Conservation (phyloP, 495 filamentous ascomycete genomes). For the Oidiodendron maius region DNA sequence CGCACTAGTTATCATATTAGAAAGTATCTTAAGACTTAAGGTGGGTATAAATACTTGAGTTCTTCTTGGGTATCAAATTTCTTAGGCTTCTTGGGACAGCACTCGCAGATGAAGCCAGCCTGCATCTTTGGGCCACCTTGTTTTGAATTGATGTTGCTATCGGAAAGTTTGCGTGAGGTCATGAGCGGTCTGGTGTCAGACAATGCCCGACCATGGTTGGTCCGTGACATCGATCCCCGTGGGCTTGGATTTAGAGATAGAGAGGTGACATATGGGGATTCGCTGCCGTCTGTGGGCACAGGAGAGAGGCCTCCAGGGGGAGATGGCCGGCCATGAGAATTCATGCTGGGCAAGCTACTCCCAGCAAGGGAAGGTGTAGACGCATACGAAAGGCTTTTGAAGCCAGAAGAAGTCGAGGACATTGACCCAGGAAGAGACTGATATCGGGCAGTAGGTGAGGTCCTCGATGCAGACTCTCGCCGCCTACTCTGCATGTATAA, state of each 20-base stretch:
- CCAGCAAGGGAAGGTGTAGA: constrained; percentile 58
- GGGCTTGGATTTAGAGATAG: constrained; percentile 58
- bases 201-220: constrained; percentile 39
- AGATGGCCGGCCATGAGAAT: constrained; percentile 66
- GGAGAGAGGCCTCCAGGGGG: constrained; percentile 51
- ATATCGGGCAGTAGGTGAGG: constrained; percentile 53
- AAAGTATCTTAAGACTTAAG: too few species aligned
- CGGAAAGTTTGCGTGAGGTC: constrained; percentile 40
- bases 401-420: constrained; percentile 65
- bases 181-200: constrained; percentile 37
- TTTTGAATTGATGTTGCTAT: constrained; percentile 30
- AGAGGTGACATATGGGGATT: constrained; percentile 55
- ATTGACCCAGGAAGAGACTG: constrained; percentile 60
- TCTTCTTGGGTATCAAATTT: constrained; percentile 89
- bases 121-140: constrained; percentile 35
- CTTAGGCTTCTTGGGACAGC: constrained; percentile 97
- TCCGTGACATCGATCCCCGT: constrained; percentile 39
- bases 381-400: constrained; percentile 69
- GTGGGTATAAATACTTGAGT: constrained; percentile 76
- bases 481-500: constrained; percentile 61
- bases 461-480: constrained; percentile 54
- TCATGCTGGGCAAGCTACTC: constrained; percentile 67
- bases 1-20: constrained; percentile 26
- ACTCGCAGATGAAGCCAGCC: constrained; percentile 78
- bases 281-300: constrained; percentile 39